These are phyloP conservation scores for Ajuga chamaepitys DNA, from an alignment of 257 asterid genomes.

Conservation along the genomic window DNA sequence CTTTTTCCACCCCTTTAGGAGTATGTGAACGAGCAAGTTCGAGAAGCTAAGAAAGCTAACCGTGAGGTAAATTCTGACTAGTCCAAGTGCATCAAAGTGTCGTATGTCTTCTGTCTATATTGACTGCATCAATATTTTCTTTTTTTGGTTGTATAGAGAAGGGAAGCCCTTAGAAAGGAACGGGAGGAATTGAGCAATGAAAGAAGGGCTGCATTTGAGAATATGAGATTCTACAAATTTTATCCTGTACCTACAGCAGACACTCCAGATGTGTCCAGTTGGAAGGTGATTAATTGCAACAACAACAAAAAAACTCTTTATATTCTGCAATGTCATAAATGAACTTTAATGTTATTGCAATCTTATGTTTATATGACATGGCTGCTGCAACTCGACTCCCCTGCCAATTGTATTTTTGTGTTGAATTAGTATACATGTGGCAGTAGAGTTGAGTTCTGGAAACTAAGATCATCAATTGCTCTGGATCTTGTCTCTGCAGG, in stretches of 20 bases:
- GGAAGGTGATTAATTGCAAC: conserved; percentile 43
- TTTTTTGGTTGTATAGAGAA: conserved; percentile 60
- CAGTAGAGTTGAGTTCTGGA: background rate
- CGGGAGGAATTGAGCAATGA: conserved; percentile 64
- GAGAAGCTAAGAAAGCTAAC: conserved; percentile 65
- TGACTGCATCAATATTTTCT: conserved; percentile 8
- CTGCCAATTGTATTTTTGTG: no score
- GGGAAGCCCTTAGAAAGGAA: conserved; percentile 74
- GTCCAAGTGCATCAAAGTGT: background rate
- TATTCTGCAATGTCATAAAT: no score
- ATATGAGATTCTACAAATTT: conserved; percentile 68
- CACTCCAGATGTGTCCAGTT: conserved; percentile 68
- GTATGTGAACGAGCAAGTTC: conserved; percentile 66
- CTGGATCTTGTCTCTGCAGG: conserved; percentile 55
- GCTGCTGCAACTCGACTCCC: no score
- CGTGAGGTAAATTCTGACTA: conserved; percentile 45
- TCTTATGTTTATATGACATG: no score
- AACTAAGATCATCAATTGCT: no score
- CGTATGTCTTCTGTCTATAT: background rate
- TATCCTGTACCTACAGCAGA: conserved; percentile 74
- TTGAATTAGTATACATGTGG: no score
- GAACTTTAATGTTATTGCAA: no score
- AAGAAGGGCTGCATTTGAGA: conserved; percentile 60
- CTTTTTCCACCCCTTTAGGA: conserved; percentile 28
- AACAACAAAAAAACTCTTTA: no score